A percentile compares a stretch with the other conserved stretches of the same genome.
These are phyloP conservation scores for Zygosaccharomyces pseudobailii DNA, from an alignment of 1,139 yeast species.

Conservation along the genomic window DNA sequence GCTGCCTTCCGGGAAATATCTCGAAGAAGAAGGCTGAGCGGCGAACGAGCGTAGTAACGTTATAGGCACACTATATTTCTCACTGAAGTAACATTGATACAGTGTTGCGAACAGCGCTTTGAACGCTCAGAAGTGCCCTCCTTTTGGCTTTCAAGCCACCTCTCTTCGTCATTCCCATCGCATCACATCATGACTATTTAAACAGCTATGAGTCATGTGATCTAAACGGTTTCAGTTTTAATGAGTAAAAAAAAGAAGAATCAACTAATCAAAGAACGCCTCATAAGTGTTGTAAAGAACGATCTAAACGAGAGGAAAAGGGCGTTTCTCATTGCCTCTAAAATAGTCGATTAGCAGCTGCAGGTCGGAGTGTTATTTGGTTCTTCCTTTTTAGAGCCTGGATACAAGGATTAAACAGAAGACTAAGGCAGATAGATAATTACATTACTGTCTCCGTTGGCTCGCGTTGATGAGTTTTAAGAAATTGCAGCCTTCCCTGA, in stretches of 20 bases:
- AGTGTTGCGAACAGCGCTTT: no score
- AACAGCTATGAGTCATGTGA: not conserved
- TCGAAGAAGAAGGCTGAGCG: no score
- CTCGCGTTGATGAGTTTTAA: not conserved
- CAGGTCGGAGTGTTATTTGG: not conserved
- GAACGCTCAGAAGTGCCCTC: no score
- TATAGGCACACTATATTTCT: no score
- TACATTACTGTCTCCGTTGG: not conserved
- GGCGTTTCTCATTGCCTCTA: not conserved
- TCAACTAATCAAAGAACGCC: not conserved
- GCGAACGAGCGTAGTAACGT: no score
- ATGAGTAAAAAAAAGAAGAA: not conserved
- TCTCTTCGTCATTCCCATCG: no score
- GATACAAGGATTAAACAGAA: not conserved
- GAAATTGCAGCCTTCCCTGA: conserved; percentile 3
- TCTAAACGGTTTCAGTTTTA: not conserved
- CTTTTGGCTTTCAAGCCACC: no score
- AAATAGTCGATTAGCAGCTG: not conserved
- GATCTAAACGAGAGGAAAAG: not conserved
- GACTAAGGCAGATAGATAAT: not conserved
- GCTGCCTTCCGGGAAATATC: no score
- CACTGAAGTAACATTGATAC: no score
- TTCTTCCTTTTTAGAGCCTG: not conserved
- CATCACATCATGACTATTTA: not conserved
- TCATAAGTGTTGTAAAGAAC: not conserved